Percentiles rank a stretch among this genome's conserved stretches.
Conservation (phyloP, 2,329 filamentous ascomycete species). For the Torrubiellomyces zombiae region DNA sequence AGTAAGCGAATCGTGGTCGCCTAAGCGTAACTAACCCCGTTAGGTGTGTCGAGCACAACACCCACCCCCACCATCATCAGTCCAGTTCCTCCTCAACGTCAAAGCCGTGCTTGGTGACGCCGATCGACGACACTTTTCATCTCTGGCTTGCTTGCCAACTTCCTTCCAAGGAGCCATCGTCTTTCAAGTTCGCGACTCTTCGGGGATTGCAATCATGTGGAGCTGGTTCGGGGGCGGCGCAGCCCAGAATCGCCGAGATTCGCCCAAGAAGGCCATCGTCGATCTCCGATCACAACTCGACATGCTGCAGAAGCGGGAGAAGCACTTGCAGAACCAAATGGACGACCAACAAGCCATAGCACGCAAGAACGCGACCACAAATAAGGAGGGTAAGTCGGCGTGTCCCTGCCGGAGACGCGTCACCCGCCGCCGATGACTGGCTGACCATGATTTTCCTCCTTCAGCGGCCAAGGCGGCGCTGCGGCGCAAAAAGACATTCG, state of each 20-base stretch:
- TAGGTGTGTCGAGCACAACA: no score
- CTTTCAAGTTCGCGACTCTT: no score
- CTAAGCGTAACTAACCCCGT: no score
- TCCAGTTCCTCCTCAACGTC: no score
- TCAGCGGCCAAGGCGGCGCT: constrained; percentile 79
- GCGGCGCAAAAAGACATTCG: constrained; percentile 84
- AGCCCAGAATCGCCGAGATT: constrained; percentile 78
- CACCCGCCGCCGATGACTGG: no score
- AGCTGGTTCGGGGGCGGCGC: constrained; percentile 82
- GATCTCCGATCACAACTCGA: constrained; percentile 76
- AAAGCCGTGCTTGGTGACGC: no score
- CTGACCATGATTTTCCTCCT: not conserved
- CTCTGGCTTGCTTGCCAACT: no score
- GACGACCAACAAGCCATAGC: constrained; percentile 81
- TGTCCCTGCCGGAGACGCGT: no score
- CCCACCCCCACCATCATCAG: no score
- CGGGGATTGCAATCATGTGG: constrained; percentile 53
- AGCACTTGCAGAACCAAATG: constrained; percentile 80
- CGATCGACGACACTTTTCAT: no score
- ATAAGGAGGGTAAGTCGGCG: constrained; percentile 79
- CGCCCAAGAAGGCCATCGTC: constrained; percentile 91
- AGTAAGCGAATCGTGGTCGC: no score
- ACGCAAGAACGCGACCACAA: constrained; percentile 67
- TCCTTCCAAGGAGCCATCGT: no score
- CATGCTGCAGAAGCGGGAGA: constrained; percentile 95